Base-by-base conservation (phyloP, 1,139 yeast genomes). In the Diutina scorzettiae region DNA sequence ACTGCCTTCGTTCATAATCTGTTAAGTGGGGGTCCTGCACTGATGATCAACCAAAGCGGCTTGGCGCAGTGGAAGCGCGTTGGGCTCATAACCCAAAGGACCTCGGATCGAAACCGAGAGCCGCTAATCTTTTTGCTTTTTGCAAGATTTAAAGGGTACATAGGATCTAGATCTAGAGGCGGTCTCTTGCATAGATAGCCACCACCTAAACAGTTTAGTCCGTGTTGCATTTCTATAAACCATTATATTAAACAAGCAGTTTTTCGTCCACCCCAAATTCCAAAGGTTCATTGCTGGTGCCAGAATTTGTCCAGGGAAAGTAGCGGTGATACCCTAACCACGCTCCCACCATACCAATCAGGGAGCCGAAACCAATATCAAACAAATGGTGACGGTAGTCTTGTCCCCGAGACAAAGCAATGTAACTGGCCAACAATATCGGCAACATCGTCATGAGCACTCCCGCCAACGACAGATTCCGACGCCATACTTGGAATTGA, bases 351-450 rank as follows among this genome's bases (percentile, higher is more conserved):
- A 42, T 24, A 3, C 47, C 47, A 17, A 45, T 32, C 17, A 25
- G 14, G 42, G 42, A 43, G 11, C 47, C 47, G 6, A 45, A 30
- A 12, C 24, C n/a, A 14, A 44, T 32, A 25, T 44, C 46, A 14
- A 37, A 41, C n/a, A 44, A 44, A 28, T 44, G 46, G 34, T 44
- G 46, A 8, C 46, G 41, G 41, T 44, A 44, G 19, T 44, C 46
- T 33, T 43, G 44, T 9, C 42, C 36, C 16, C 46, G 36, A 19
- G 41, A 33, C n/a, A 44, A 43, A n/a, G 46, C 45, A 25, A 44
- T 44, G 41, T 44, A 44, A 14, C 43, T 31, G 23, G 45, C 45
- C 30, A 44, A 30, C 17, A 34, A 29, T 12, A 42, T 19, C 3
- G 45, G 43, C 18, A 42, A 25, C 16, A 41, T 8, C 17, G 41